Conservation (phyloP, 2,329 filamentous ascomycete genomes). For the Madurella fahalii region DNA sequence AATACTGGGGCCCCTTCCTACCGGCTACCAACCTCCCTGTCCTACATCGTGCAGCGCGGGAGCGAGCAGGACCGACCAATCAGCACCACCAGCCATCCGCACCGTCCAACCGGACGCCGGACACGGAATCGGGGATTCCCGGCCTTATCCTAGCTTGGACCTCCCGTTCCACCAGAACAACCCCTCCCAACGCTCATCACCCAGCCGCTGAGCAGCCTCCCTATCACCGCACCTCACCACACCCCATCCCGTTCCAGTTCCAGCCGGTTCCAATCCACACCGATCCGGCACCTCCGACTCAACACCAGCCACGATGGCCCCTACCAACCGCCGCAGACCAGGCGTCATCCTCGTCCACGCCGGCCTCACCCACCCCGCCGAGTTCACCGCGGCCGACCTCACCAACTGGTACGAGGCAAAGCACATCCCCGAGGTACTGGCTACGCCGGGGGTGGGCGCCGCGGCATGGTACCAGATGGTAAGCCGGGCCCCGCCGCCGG, state of each 20-base stretch:
- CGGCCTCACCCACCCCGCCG: background rate
- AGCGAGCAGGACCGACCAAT: too few relatives aligned
- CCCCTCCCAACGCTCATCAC: too few relatives aligned
- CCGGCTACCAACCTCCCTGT: too few relatives aligned
- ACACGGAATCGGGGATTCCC: background rate
- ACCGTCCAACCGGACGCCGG: background rate
- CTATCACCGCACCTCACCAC: background rate
- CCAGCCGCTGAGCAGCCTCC: background rate
- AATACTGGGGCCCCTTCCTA: too few relatives aligned
- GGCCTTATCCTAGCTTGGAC: too few relatives aligned
- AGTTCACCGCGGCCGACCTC: background rate
- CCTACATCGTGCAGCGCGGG: too few relatives aligned
- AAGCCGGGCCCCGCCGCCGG: too few relatives aligned
- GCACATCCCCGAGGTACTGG: conserved; percentile 7
- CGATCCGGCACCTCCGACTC: background rate
- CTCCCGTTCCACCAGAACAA: background rate
- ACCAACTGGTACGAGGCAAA: background rate
- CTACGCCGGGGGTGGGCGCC: background rate
- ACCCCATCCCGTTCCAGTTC: background rate
- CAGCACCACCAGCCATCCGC: too few relatives aligned
- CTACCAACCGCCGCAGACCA: background rate
- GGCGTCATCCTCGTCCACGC: conserved; percentile 2
- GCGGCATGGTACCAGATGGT: background rate
- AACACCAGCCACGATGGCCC: background rate
- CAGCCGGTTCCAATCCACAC: too few relatives aligned